Evolutionary conservation across 78 protist genomes (phyloP), one percentile per base, ranked within the genome.

Genomic region (Dictyostelium firmibasis): DNA sequence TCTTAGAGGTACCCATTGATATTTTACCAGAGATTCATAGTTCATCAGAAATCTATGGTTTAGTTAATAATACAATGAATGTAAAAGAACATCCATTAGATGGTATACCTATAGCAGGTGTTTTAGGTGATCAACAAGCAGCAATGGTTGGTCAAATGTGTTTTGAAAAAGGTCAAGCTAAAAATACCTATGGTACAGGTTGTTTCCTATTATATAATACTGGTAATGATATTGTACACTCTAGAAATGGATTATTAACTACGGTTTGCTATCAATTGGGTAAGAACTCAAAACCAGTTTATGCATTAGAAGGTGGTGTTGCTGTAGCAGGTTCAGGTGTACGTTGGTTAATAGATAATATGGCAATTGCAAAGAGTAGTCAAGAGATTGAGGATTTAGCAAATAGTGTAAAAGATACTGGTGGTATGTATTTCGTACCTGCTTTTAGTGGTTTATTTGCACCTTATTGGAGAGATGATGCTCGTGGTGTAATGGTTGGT

Each of bases 101-200:
- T 8, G 96, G 96, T 8, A 43, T 94, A 38, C 97, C 97, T 0
- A 62, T 85, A 27, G 92, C 93, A 53, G 74, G 97, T 67, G 83
- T 69, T 11, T n/a, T 98, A 35, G 99, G 99, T 0, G 99, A 99
- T 44, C 99, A 99, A 82, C 99, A 99, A 81, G 95, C 99, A 0
- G 99, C 99, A 3, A 77, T 97, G 91, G 97, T 99, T 8, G 99
- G 99, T 1, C 99, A 99, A 77, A 41, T 23, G 50, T 98, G 99
- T 84, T 89, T 98, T 79, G 69, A 14, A 4, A 72, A 62, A 1
- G 99, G 99, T 14, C 97, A 96, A 27, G 96, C 98, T 5, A 99
- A 99, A 85, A 97, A 91, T 83, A 99, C 99, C 11, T 99, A 98
- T 87, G 99, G 99, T 14, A 98, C 99, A 27, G 99, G 99, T 9